These are phyloP conservation scores for Triglochin maritima DNA, from an alignment of 106 monocot genomes.

Conservation along the genomic window DNA sequence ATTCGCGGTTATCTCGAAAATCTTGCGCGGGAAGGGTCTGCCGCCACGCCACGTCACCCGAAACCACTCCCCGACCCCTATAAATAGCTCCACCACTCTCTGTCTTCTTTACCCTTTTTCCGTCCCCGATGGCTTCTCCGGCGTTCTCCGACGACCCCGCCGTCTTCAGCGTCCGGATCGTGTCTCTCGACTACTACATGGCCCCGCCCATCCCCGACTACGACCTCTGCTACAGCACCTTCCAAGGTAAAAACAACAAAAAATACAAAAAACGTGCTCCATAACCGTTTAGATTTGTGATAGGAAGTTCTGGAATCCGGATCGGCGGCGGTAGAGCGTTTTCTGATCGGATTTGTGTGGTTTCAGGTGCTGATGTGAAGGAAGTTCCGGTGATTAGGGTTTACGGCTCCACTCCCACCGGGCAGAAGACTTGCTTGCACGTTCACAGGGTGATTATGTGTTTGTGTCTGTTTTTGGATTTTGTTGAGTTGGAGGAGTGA, in stretches of 20 bases:
- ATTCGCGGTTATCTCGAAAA: not conserved
- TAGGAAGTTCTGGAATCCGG: not conserved
- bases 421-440: slow-evolving; percentile 94
- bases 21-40: slow-evolving; percentile 3
- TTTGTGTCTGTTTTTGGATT: slow-evolving; percentile 1
- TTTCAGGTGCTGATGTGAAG: slow-evolving; percentile 51
- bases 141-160: slow-evolving; percentile 14
- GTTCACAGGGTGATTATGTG: slow-evolving; percentile 55
- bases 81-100: not conserved
- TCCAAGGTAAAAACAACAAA: slow-evolving; percentile 36
- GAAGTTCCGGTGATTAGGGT: slow-evolving; percentile 85
- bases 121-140: not conserved
- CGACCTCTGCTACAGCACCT: slow-evolving; percentile 60
- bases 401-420: slow-evolving; percentile 73
- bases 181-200: slow-evolving; percentile 95
- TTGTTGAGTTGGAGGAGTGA: slow-evolving; percentile 1
- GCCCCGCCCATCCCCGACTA: slow-evolving; percentile 60
- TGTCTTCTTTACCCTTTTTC: not conserved
- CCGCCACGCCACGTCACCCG: not conserved
- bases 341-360: not conserved
- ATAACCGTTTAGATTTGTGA: not conserved
- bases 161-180: slow-evolving; percentile 71
- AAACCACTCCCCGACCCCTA: not conserved
- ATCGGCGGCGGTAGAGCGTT: too few relatives aligned
- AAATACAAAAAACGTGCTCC: not conserved